Base-by-base conservation (phyloP, 495 filamentous ascomycete species). In the Daldinia childiae region DNA sequence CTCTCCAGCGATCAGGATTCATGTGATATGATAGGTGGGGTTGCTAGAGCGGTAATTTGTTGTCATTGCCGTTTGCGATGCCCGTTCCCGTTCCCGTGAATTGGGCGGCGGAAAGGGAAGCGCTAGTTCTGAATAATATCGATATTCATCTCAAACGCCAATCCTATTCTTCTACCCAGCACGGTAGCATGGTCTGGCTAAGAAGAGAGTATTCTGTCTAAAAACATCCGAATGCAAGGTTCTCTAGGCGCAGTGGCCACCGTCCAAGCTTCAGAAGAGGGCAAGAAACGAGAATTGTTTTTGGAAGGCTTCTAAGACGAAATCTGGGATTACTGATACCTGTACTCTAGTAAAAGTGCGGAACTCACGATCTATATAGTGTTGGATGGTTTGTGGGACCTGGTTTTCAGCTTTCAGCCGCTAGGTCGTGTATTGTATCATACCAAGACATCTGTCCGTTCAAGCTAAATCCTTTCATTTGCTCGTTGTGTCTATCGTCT, bases 21-120 rank as follows among this genome's bases (percentile, higher is more conserved):
- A 68, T 71, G 69, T 75, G 72, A 76, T 60, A 54, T 62, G 66
- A 66, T 75, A 72, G 67, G 66, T 58, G 34, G 57, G 50, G 45
- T 68, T 68, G 62, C 62, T 67, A 69, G 61, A 65, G 74, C 64
- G 69, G 66, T 63, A 61, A 56, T 74, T 62, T 48, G 69, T 63
- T 59, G 43, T 51, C n/a, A 9, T 65, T 61, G 27, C n/a, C 51
- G 64, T 58, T 61, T 39, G 61, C 58, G 32, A 63, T 59, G 41
- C 62, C 64, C 38, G 41, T 62, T 70, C 62, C 64, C 38, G 41
- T 62, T 70, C 43, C 45, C 36, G 51, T 58, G 52, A 66, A 61
- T 57, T 62, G 29, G 62, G 61, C 62, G 34, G 50, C 59, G 51
- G 62, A 52, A 52, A 39, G 36, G 50, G 29, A 36, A 38, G 48